Evolutionary conservation across 345 rosid species (phyloP).

Genomic region (Abelmoschus esculentus): DNA sequence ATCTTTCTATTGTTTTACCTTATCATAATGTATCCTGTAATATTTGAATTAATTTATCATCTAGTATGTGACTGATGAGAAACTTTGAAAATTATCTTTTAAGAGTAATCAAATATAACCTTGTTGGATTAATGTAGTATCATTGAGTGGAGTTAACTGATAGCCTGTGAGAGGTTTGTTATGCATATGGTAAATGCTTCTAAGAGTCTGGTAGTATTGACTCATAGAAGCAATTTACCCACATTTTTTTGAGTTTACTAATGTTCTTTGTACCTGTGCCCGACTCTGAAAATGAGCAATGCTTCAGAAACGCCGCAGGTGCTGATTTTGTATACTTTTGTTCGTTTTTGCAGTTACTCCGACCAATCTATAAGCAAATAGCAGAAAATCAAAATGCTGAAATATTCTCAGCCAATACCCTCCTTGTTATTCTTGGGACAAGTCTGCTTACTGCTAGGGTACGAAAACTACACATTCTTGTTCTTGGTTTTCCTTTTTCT

Average conservation of each 20-base stretch:
- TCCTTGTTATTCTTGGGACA: constrained; percentile 91
- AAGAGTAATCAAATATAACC: not conserved
- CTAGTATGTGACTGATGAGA: constrained; percentile 7
- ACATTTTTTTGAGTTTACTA: not conserved
- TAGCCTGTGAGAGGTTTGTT: not conserved
- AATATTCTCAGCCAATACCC: constrained; percentile 97
- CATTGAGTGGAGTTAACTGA: constrained; percentile 1
- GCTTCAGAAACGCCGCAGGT: constrained; percentile 1
- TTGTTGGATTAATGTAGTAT: not conserved
- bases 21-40: constrained; percentile 9
- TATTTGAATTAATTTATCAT: constrained; percentile 6
- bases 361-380: constrained; percentile 95
- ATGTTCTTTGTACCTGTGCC: not conserved
- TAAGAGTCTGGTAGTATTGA: not conserved
- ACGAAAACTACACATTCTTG: constrained; percentile 25
- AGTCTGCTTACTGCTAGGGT: constrained; percentile 99
- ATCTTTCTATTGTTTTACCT: constrained; percentile 10
- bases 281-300: constrained; percentile 1
- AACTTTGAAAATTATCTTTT: not conserved
- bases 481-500: constrained; percentile 1
- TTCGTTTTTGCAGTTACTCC: constrained; percentile 66
- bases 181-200: not conserved
- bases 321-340: constrained; percentile 5
- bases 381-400: constrained; percentile 98
- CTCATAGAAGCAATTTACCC: not conserved